Evolutionary conservation across 1,284 basidiomycete species (phyloP).

Genomic region (Trametes hirsuta): DNA sequence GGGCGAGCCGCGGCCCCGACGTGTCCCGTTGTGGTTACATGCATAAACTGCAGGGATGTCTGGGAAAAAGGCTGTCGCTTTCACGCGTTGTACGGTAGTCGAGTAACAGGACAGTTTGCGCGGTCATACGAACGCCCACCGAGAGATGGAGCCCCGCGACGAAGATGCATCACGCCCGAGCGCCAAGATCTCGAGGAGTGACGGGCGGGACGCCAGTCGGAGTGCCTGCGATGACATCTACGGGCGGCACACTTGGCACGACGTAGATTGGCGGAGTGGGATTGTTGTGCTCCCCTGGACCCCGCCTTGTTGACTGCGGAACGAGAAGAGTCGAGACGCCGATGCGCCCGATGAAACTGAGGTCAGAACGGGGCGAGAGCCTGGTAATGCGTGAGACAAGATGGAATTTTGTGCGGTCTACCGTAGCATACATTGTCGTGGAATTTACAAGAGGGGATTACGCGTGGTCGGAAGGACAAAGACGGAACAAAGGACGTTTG

Average conservation of each 20-base stretch:
- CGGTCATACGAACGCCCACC: no score
- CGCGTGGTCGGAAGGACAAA: neutral
- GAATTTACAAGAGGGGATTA: conserved; percentile 7
- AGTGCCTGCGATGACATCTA: neutral
- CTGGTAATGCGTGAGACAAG: no score
- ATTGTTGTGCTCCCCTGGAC: neutral
- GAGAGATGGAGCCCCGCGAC: no score
- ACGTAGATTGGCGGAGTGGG: conserved; percentile 6
- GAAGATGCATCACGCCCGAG: no score
- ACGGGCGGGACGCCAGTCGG: neutral
- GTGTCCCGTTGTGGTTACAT: neutral
- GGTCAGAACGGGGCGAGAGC: no score
- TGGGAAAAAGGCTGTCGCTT: conserved; percentile 3
- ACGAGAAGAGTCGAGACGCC: no score
- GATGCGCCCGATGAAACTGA: no score
- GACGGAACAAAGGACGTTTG: conserved; percentile 6
- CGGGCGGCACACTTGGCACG: conserved; percentile 3
- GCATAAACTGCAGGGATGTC: neutral
- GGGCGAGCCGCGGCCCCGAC: no score
- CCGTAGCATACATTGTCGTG: conserved; percentile 14
- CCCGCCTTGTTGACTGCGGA: no score
- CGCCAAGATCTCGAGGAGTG: neutral
- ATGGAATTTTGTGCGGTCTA: neutral
- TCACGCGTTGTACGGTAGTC: conserved; percentile 5
- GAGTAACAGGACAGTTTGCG: neutral